These are phyloP conservation scores for Naganishia friedmannii DNA, from an alignment of 768 basidiomycete species.

Conservation along the genomic window DNA sequence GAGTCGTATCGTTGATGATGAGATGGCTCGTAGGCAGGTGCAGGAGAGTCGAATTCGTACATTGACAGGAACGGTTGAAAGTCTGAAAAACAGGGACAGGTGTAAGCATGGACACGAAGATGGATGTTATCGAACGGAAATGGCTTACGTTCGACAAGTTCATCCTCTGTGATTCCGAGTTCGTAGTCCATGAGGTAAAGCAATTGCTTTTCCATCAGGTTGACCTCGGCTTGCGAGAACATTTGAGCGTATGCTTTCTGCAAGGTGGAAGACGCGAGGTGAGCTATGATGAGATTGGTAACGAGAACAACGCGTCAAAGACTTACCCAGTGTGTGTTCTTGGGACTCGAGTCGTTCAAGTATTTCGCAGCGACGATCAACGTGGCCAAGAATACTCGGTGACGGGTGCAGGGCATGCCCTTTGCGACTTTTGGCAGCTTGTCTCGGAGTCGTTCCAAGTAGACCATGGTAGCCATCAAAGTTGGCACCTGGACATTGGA, in stretches of 20 bases:
- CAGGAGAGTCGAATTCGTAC: constrained; percentile 41
- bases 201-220: constrained; percentile 95
- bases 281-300: background rate
- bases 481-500: constrained; percentile 89
- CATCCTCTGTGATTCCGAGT: constrained; percentile 45
- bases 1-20: constrained; percentile 31
- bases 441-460: constrained; percentile 77
- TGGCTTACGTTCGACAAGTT: constrained; percentile 39
- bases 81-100: constrained; percentile 31
- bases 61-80: constrained; percentile 49
- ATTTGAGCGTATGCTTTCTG: constrained; percentile 59
- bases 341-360: constrained; percentile 78
- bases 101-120: background rate
- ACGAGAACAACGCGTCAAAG: background rate
- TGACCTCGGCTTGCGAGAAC: constrained; percentile 66
- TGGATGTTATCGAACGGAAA: background rate
- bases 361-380: constrained; percentile 96
- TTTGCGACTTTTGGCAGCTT: constrained; percentile 80
- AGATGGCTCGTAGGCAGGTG: constrained; percentile 28
- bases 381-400: constrained; percentile 91
- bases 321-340: constrained; percentile 81
- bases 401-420: constrained; percentile 91
- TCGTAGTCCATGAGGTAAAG: constrained; percentile 74
- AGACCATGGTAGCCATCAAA: constrained; percentile 83
- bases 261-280: constrained; percentile 44